Conservation (phyloP, 108 stramenopile species). For the Cyclostephanos invisitatus region DNA sequence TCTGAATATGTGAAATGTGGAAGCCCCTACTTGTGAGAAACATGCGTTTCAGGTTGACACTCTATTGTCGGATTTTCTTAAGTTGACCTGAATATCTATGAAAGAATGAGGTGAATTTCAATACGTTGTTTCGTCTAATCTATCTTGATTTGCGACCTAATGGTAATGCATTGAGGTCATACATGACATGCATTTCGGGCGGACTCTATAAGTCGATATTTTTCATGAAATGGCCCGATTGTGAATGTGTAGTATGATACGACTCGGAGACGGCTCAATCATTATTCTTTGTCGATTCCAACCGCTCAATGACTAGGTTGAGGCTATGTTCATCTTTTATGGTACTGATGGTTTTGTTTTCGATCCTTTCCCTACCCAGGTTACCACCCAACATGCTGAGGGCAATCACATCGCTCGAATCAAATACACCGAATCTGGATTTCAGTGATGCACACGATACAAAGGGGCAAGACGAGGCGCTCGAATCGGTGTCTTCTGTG, state of each 20-base stretch:
- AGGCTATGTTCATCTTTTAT: slow-evolving; percentile 14
- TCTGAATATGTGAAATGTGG: background rate
- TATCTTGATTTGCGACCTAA: slow-evolving; percentile 11
- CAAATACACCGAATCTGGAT: slow-evolving; percentile 32
- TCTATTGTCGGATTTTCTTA: slow-evolving; percentile 18
- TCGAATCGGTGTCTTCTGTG: background rate
- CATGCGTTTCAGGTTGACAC: slow-evolving; percentile 22
- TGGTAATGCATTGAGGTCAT: slow-evolving; percentile 5
- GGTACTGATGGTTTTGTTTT: slow-evolving; percentile 9
- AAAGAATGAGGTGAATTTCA: slow-evolving; percentile 4
- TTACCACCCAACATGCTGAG: slow-evolving; percentile 32
- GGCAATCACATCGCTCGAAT: slow-evolving; percentile 42
- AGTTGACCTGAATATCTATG: slow-evolving; percentile 19
- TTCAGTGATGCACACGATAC: slow-evolving; percentile 40
- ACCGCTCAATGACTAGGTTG: background rate
- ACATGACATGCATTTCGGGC: background rate
- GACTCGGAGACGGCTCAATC: background rate
- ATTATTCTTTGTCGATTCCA: slow-evolving; percentile 4
- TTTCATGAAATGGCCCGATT: background rate
- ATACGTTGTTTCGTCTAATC: background rate
- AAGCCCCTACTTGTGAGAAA: slow-evolving; percentile 6
- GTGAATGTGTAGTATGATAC: background rate
- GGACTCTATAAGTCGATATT: background rate
- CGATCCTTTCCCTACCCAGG: slow-evolving; percentile 21
- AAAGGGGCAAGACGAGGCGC: slow-evolving; percentile 2